phyloP scores from a whole-genome alignment of 2,329 filamentous ascomycete species.

The Aspergillus hortae region DNA sequence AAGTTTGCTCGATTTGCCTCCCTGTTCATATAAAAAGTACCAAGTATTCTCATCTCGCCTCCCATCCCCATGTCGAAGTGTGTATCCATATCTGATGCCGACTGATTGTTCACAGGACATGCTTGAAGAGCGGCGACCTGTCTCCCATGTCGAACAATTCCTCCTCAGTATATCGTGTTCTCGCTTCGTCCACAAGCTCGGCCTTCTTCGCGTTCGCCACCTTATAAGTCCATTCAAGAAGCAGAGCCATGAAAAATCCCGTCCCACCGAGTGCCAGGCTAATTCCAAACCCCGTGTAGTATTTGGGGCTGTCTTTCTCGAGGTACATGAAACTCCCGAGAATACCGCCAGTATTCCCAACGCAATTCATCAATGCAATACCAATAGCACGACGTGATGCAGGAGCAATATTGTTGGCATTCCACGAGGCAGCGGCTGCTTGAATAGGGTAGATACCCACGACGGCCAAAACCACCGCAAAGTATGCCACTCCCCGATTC shows the following conservation, averaged over 20 bases:
- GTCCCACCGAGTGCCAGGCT: slow-evolving; percentile 15
- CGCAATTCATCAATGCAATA: slow-evolving; percentile 19
- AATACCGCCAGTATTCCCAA: slow-evolving; percentile 22
- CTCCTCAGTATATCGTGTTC: slow-evolving; percentile 35
- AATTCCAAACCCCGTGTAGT: slow-evolving; percentile 21
- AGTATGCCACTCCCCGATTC: slow-evolving; percentile 20
- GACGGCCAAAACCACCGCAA: slow-evolving; percentile 21
- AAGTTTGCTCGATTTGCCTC: no score
- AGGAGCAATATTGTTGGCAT: slow-evolving; percentile 24
- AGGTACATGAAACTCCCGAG: slow-evolving; percentile 24
- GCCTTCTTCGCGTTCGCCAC: slow-evolving; percentile 17
- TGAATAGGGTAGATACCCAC: slow-evolving; percentile 27
- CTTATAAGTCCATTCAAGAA: slow-evolving; percentile 19
- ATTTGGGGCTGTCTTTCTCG: slow-evolving; percentile 16
- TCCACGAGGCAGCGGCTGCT: slow-evolving; percentile 23
- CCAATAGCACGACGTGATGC: slow-evolving; percentile 20
- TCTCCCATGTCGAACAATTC: slow-evolving; percentile 42
- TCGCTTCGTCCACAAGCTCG: slow-evolving; percentile 27
- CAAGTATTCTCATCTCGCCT: neutral
- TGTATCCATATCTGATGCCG: no score
- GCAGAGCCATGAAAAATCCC: slow-evolving; percentile 15
- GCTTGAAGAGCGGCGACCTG: slow-evolving; percentile 41
- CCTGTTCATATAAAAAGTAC: neutral
- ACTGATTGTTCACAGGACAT: slow-evolving; percentile 14
- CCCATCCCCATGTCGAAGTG: neutral